These are phyloP conservation scores for Vitis rupestris DNA, from an alignment of 164 flowering plant genomes.

Conservation along the genomic window DNA sequence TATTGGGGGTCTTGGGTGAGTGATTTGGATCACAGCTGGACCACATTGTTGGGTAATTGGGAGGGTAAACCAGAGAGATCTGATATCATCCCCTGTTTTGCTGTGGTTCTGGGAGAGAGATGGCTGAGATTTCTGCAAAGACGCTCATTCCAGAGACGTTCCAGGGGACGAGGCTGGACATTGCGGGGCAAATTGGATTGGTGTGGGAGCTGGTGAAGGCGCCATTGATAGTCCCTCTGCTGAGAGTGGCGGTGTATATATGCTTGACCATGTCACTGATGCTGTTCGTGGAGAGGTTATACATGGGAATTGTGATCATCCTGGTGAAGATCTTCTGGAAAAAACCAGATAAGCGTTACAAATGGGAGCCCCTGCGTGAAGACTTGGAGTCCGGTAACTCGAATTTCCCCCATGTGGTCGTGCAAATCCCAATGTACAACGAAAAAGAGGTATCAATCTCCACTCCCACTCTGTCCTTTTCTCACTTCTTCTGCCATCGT, in stretches of 20 bases:
- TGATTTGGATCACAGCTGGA: too few relatives aligned
- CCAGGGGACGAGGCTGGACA: constrained; percentile 44
- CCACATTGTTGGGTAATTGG: too few relatives aligned
- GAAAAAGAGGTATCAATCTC: constrained; percentile 60
- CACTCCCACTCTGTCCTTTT: constrained; percentile 2
- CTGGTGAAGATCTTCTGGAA: constrained; percentile 79
- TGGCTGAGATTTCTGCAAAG: constrained; percentile 28
- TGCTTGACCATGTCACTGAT: constrained; percentile 76
- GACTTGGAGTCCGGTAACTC: constrained; percentile 70
- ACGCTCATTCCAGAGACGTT: constrained; percentile 50
- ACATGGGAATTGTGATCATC: constrained; percentile 85
- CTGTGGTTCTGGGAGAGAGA: constrained; percentile 17
- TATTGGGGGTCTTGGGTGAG: too few relatives aligned
- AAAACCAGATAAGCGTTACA: constrained; percentile 89
- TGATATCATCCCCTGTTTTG: constrained; percentile 15
- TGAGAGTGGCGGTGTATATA: constrained; percentile 42
- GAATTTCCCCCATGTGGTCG: constrained; percentile 73
- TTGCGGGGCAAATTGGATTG: constrained; percentile 50
- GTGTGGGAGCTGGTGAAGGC: constrained; percentile 67
- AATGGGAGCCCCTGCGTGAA: constrained; percentile 69
- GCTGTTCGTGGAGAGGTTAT: constrained; percentile 85
- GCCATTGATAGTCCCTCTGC: constrained; percentile 73
- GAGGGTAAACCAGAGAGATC: not conserved
- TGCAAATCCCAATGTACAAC: constrained; percentile 91
- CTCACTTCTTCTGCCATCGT: not conserved